Conservation (phyloP, 148 eudicot species). For the Agrostemma githago region DNA sequence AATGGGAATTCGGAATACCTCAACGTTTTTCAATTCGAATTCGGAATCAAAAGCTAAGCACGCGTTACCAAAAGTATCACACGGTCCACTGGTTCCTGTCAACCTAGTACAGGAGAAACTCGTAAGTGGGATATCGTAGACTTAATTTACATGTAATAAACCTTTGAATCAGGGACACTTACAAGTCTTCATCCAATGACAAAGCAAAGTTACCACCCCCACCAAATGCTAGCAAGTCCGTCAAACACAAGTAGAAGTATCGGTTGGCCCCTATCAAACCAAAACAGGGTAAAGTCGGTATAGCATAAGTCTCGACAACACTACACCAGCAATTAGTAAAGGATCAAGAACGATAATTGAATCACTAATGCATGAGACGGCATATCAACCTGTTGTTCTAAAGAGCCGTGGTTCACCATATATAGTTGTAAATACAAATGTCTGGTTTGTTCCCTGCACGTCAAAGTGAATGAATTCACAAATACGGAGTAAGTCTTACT, state of each 20-base stretch:
- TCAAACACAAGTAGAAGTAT: constrained; percentile 67
- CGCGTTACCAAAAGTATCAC: constrained; percentile 82
- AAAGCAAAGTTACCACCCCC: constrained; percentile 87
- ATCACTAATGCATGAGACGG: constrained; percentile 1
- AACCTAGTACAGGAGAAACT: constrained; percentile 36
- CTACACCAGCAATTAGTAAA: background rate
- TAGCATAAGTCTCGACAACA: background rate
- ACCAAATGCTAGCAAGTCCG: constrained; percentile 79
- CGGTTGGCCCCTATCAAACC: constrained; percentile 66
- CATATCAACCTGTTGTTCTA: constrained; percentile 76
- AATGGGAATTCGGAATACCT: no score
- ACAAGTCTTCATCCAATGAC: constrained; percentile 78
- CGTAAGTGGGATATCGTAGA: background rate
- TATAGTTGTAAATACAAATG: constrained; percentile 82
- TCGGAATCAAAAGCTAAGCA: constrained; percentile 79
- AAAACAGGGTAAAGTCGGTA: background rate
- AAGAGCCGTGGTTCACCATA: constrained; percentile 89
- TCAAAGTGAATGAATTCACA: constrained; percentile 14
- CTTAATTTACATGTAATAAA: background rate
- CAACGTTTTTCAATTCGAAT: constrained; percentile 82
- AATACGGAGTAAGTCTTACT: constrained; percentile 1
- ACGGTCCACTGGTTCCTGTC: constrained; percentile 86
- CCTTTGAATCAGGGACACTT: constrained; percentile 29
- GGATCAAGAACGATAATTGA: background rate
- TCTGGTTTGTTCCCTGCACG: constrained; percentile 80